phyloP scores from a whole-genome alignment of 176 grass and related monocot species.

The Chrysopogon serrulatus region DNA sequence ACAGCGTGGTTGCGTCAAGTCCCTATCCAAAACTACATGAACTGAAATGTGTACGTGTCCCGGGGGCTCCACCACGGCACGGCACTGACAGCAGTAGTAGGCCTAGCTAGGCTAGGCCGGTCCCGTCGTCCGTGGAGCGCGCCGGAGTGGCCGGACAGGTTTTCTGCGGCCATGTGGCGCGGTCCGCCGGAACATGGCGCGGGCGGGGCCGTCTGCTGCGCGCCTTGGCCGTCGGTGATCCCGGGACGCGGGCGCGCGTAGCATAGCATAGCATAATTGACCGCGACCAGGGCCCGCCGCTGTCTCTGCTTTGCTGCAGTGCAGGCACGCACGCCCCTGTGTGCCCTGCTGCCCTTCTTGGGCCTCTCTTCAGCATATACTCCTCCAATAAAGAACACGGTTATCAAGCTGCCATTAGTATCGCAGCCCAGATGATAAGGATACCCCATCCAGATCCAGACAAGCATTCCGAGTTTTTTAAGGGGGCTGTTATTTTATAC shows the following conservation, averaged over 20 bases:
- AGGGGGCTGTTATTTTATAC: too few species aligned
- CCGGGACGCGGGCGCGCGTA: background rate
- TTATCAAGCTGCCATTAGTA: background rate
- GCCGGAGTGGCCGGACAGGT: background rate
- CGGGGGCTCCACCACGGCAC: background rate
- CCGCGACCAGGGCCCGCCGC: background rate
- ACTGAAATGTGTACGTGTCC: background rate
- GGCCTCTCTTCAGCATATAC: background rate
- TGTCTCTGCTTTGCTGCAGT: constrained; percentile 23
- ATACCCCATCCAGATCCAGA: background rate
- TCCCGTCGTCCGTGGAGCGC: too few species aligned
- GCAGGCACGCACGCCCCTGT: background rate
- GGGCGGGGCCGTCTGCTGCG: too few species aligned
- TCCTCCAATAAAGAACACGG: background rate
- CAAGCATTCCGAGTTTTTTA: background rate
- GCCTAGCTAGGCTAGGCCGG: too few species aligned
- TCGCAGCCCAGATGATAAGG: background rate
- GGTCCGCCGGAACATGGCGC: background rate
- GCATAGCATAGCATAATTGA: too few species aligned
- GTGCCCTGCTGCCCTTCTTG: background rate
- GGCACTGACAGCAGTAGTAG: too few species aligned
- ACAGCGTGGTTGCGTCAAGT: background rate
- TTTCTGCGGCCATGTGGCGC: constrained; percentile 26
- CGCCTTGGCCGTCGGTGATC: constrained; percentile 14
- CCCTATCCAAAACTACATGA: background rate